These are phyloP conservation scores for Blastocystis sp. DNA, from an alignment of 352 stramenopile species.

Conservation along the genomic window DNA sequence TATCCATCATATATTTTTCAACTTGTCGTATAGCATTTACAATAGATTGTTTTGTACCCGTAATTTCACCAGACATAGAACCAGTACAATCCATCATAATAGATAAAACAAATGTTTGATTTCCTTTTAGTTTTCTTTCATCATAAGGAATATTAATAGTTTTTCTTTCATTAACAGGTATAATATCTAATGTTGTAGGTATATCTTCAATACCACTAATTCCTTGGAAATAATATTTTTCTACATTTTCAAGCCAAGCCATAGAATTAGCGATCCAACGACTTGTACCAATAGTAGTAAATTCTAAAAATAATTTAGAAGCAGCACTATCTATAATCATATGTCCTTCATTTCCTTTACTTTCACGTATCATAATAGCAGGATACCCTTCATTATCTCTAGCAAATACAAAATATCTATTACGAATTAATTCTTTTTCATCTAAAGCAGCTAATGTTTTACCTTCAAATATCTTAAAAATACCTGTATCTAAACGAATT, in stretches of 20 bases:
- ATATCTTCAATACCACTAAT: too few relatives aligned
- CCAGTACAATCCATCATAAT: too few relatives aligned
- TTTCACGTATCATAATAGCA: slow-evolving; percentile 11
- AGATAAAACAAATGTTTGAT: too few relatives aligned
- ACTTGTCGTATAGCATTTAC: too few relatives aligned
- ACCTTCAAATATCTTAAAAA: slow-evolving; percentile 10
- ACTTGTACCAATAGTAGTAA: slow-evolving; percentile 1
- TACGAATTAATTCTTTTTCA: slow-evolving; percentile 3
- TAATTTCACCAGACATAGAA: too few relatives aligned
- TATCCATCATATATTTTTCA: too few relatives aligned
- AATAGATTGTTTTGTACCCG: too few relatives aligned
- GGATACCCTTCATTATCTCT: slow-evolving; percentile 3
- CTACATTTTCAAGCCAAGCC: slow-evolving; percentile 8
- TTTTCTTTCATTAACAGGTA: too few relatives aligned
- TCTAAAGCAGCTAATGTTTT: slow-evolving; percentile 4
- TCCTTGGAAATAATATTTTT: too few relatives aligned
- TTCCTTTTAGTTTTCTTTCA: too few relatives aligned
- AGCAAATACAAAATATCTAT: slow-evolving; percentile 17
- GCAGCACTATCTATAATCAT: slow-evolving; percentile 31
- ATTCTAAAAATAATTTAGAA: slow-evolving; percentile 17
- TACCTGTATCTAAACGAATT: slow-evolving; percentile 11
- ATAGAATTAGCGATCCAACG: slow-evolving; percentile 17
- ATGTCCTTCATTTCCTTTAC: background rate
- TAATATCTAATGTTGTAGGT: too few relatives aligned
- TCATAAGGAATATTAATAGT: too few relatives aligned